These are phyloP conservation scores for Calendula officinalis DNA, from an alignment of 129 eudicot genomes.

Conservation along the genomic window DNA sequence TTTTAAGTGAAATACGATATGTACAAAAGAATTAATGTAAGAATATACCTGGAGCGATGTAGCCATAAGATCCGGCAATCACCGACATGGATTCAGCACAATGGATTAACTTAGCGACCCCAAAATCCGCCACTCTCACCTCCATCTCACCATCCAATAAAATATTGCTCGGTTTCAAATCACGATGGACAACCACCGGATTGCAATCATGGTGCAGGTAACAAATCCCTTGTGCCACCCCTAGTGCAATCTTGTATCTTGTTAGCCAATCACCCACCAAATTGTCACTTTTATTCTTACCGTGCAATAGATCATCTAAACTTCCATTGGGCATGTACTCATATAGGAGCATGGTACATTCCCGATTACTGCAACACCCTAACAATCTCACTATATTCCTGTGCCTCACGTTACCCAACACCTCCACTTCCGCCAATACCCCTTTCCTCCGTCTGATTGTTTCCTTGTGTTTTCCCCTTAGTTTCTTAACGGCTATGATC, in stretches of 20 bases:
- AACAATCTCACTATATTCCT: constrained; percentile 85
- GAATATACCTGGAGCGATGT: constrained; percentile 87
- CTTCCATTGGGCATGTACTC: constrained; percentile 99
- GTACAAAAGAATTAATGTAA: neutral
- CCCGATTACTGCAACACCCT: constrained; percentile 86
- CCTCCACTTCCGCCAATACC: constrained; percentile 94
- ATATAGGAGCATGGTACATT: constrained; percentile 81
- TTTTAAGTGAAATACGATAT: neutral
- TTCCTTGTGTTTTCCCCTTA: constrained; percentile 83
- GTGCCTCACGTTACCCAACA: constrained; percentile 89
- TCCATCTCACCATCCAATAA: constrained; percentile 87
- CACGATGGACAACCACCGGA: constrained; percentile 94
- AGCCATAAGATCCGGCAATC: constrained; percentile 98
- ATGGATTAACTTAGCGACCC: constrained; percentile 91
- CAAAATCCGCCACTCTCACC: constrained; percentile 95
- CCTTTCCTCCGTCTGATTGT: constrained; percentile 69
- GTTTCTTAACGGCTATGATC: constrained; percentile 86
- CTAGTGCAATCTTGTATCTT: constrained; percentile 85
- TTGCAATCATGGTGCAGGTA: constrained; percentile 94
- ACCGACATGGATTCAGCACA: constrained; percentile 92
- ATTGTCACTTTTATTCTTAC: constrained; percentile 66
- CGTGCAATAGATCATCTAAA: constrained; percentile 79
- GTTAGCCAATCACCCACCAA: constrained; percentile 83
- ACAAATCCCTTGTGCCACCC: constrained; percentile 96
- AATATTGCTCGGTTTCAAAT: constrained; percentile 88